Evolutionary conservation across 2,329 filamentous ascomycete genomes (phyloP), one percentile per base, ranked within the genome.

Genomic region (Colletotrichum zoysiae): DNA sequence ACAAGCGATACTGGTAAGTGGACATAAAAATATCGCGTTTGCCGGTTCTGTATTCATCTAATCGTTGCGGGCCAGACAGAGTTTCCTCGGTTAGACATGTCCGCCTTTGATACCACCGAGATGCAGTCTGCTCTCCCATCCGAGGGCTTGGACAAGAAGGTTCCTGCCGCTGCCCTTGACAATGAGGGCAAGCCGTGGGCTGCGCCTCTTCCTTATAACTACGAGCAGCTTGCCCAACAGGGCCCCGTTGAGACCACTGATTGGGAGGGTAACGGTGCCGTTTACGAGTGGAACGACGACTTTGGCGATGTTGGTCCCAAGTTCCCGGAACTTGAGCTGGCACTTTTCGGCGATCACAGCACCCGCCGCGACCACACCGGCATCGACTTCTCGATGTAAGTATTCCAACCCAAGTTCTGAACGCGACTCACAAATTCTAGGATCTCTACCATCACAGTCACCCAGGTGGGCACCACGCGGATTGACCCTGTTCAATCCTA

Each of bases 271-370:
- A 88, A 88, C 66, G 91, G 90, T n/a, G 82, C 79, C 0, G 86
- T 92, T 55, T 98, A 98, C 76, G 89, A 95, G 77, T 98, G 93
- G 92, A 87, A 90, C 23, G 94, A 95, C 14, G 94, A 97, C 3
- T 93, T 88, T 75, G 96, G 95, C 2, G 95, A 98, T 51, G 85
- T 99, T 65, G 95, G 92, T 8, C 95, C 95, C 0, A 85, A 84
- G 61, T 88, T 91, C 65, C 84, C 87, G 0, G 88, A 90, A 59
- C 88, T 99, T 0, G 95, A 98, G 84, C 76, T 87, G 9, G 84
- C 92, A 76, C 89, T 99, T 8, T 99, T 97, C 70, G 90, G 90
- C 5, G 80, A 84, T 67, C 86, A 88, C 0, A 82, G 84, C 7
- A 84, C 88, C 57, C 84, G 88, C 38, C 79, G 78, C 64, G 77